Percentiles rank a stretch among this genome's conserved stretches.
These are phyloP conservation scores for Pyronema domesticum DNA, from an alignment of 495 filamentous ascomycete genomes.

Conservation along the genomic window DNA sequence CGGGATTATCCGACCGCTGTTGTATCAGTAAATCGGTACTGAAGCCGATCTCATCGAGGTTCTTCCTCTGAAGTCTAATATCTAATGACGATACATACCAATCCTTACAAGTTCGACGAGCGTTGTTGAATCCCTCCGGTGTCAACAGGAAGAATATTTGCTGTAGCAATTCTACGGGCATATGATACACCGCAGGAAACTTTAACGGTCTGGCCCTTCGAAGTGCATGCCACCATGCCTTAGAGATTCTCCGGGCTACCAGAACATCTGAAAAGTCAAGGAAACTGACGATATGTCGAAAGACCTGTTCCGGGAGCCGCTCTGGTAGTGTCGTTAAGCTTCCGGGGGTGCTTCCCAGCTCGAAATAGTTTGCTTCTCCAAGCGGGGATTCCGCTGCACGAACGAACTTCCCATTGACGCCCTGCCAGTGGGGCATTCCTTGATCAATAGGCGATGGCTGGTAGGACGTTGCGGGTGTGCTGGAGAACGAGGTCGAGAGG, in stretches of 20 bases:
- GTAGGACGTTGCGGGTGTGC: background rate
- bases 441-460: background rate
- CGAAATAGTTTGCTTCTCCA: background rate
- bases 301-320: background rate
- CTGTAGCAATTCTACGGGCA: slow-evolving; percentile 47
- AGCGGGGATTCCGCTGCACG: background rate
- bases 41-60: slow-evolving; percentile 45
- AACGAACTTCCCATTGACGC: background rate
- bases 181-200: slow-evolving; percentile 17
- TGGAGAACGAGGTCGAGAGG: background rate
- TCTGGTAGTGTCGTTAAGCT: background rate
- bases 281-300: background rate
- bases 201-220: slow-evolving; percentile 6
- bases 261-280: background rate
- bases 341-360: background rate
- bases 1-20: slow-evolving; percentile 14
- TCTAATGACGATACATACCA: slow-evolving; percentile 53
- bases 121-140: slow-evolving; percentile 47
- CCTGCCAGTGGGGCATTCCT: background rate
- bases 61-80: slow-evolving; percentile 29
- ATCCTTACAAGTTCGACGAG: slow-evolving; percentile 43
- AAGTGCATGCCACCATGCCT: slow-evolving; percentile 8
- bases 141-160: slow-evolving; percentile 38
- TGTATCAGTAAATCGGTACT: slow-evolving; percentile 32
- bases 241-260: background rate